Percentiles rank a stretch among this genome's conserved stretches.
These are phyloP conservation scores for Crithidia sp. DNA, from an alignment of 208 protist species.

Conservation along the genomic window DNA sequence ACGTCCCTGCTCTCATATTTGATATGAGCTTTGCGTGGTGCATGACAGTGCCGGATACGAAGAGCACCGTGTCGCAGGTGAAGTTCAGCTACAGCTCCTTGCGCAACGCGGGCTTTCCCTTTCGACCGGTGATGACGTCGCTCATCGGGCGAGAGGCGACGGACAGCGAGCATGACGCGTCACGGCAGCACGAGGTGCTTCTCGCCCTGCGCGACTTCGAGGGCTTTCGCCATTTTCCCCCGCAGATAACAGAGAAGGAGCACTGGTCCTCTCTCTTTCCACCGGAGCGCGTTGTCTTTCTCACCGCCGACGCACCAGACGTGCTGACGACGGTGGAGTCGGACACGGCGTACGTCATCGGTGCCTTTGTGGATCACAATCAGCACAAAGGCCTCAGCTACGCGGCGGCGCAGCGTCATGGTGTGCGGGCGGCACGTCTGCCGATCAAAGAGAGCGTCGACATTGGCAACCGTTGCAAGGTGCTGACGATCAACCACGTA, in stretches of 20 bases:
- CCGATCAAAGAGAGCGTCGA: constrained; percentile 80
- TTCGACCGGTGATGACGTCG: constrained; percentile 79
- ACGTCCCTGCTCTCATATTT: constrained; percentile 72
- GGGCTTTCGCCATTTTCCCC: constrained; percentile 75
- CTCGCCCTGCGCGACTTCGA: constrained; percentile 50
- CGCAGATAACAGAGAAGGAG: constrained; percentile 29
- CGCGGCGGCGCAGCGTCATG: constrained; percentile 54
- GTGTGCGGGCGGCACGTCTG: constrained; percentile 76
- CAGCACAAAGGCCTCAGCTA: constrained; percentile 76
- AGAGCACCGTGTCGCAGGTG: constrained; percentile 86
- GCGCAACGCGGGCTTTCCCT: constrained; percentile 64
- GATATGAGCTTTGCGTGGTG: constrained; percentile 90
- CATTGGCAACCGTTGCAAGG: constrained; percentile 88
- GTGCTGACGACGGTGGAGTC: constrained; percentile 63
- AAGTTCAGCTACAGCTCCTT: constrained; percentile 87
- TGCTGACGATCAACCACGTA: constrained; percentile 92
- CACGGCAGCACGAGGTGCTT: constrained; percentile 45
- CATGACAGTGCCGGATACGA: constrained; percentile 79
- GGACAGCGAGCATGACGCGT: constrained; percentile 29
- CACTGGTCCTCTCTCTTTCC: constrained; percentile 78
- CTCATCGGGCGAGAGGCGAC: constrained; percentile 49
- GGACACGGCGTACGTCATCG: constrained; percentile 78
- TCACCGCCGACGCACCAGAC: constrained; percentile 79
- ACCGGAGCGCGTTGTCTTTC: constrained; percentile 57
- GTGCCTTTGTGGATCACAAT: constrained; percentile 92